These are phyloP conservation scores for Polytrichum commune DNA, from an alignment of 225 moss, liverwort and hornwort genomes.

Conservation along the genomic window DNA sequence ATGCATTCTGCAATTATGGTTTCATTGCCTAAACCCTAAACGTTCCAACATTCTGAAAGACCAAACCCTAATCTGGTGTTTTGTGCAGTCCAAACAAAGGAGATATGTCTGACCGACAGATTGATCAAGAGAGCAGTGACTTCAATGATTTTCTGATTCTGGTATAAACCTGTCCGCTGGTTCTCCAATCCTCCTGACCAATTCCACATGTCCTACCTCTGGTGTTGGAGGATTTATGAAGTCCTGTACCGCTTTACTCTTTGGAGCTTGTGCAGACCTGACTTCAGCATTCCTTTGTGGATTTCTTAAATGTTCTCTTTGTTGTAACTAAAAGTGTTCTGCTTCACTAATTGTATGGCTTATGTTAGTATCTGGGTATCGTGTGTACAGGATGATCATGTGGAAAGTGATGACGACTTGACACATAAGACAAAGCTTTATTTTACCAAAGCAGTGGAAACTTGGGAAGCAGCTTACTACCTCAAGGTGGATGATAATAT, in stretches of 20 bases:
- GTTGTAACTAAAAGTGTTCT: too few relatives aligned
- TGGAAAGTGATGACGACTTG: constrained; percentile 83
- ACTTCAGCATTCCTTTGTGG: too few relatives aligned
- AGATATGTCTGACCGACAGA: constrained; percentile 89
- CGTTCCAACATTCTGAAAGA: too few relatives aligned
- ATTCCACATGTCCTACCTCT: too few relatives aligned
- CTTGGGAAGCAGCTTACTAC: constrained; percentile 94
- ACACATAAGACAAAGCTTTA: constrained; percentile 73
- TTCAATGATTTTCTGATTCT: constrained; percentile 77
- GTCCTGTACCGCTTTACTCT: too few relatives aligned
- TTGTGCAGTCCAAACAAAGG: constrained; percentile 87
- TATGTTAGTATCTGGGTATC: not conserved
- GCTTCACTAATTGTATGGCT: too few relatives aligned
- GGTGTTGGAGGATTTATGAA: too few relatives aligned
- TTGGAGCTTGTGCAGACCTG: too few relatives aligned
- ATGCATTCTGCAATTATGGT: too few relatives aligned
- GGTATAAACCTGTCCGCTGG: constrained; percentile 35
- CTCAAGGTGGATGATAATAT: constrained; percentile 90
- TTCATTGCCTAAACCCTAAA: too few relatives aligned
- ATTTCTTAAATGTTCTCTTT: too few relatives aligned
- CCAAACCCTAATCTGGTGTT: constrained; percentile 3
- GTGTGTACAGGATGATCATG: constrained; percentile 73
- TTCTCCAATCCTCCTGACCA: not conserved
- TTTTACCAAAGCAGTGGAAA: constrained; percentile 67
- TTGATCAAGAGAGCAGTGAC: constrained; percentile 74